phyloP scores from a whole-genome alignment of 371 early-diverging fungal genomes.

The Syncephalastrum contaminatum region DNA sequence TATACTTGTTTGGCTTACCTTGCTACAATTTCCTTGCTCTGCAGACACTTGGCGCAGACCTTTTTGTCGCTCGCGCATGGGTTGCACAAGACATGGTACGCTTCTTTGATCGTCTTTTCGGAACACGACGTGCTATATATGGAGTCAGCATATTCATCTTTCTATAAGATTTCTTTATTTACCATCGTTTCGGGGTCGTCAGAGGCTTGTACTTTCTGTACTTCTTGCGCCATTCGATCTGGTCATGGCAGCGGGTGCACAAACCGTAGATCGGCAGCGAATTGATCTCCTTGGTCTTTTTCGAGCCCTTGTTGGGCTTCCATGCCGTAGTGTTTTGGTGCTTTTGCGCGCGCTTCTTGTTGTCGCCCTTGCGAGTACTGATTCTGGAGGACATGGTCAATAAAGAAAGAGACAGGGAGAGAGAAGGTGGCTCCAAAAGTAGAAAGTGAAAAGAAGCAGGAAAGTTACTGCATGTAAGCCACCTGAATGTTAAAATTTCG shows the following conservation, averaged over 20 bases:
- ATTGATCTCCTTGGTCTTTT: conserved; percentile 74
- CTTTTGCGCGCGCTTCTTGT: conserved; percentile 78
- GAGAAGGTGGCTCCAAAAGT: not conserved
- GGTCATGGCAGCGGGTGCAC: conserved; percentile 88
- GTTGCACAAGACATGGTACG: conserved; percentile 94
- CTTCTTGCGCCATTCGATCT: conserved; percentile 89
- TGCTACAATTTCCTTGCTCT: conserved; percentile 67
- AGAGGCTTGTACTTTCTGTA: conserved; percentile 97
- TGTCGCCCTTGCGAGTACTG: conserved; percentile 56
- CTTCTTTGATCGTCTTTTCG: conserved; percentile 85
- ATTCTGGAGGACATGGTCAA: conserved; percentile 24
- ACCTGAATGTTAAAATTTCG: too few relatives aligned
- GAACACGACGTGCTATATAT: conserved; percentile 55
- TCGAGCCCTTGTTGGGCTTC: conserved; percentile 84
- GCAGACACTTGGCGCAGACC: conserved; percentile 94
- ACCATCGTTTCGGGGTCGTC: conserved; percentile 89
- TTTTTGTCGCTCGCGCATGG: conserved; percentile 76
- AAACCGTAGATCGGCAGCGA: conserved; percentile 84
- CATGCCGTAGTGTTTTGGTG: conserved; percentile 90
- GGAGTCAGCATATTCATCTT: not conserved
- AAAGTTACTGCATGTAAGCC: too few relatives aligned
- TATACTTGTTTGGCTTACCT: conserved; percentile 28
- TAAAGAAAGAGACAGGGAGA: too few relatives aligned
- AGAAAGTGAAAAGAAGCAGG: too few relatives aligned
- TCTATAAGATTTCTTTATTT: conserved; percentile 9